Evolutionary conservation across 371 early-diverging fungal species (phyloP), one percentile per base, ranked within the genome.

Genomic region (Mucor saturninus): DNA sequence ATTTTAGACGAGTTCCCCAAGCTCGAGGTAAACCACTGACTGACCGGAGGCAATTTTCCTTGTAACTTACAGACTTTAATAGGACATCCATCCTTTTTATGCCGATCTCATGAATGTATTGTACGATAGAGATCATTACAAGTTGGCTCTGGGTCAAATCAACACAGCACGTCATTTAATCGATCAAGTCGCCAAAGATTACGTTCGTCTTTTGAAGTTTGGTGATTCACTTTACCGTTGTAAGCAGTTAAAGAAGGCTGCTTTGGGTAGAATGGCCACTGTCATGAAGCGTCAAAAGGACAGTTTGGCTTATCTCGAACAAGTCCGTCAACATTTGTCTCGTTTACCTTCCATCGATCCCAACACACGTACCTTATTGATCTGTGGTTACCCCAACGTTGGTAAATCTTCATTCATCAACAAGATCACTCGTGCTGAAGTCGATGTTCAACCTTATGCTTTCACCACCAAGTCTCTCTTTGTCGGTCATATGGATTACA

Each of bases 401-500:
- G 99, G 99, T 65, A 99, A 99, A 78, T 98, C 99, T 49, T 95
- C 95, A 60, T 99, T 99, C 81, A 98, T 99, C 90, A 99, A 99
- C 91, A 98, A 99, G 84, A 88, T 99, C 40, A 98, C 99, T 9
- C 90, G 98, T 69, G 99, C 99, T 30, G 97, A 99, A 72, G 99
- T 99, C 14, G 99, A 99, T 67, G 99, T 99, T 2, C 99, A 99
- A 80, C 99, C 99, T 15, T 99, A 99, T 79, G 99, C 99, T 31
- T 99, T 99, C 86, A 99, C 99, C 40, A 99, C 99, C 60, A 99
- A 99, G 84, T 96, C 95, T 13, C 86, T 99, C 64, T 99, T 98
- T 84, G 99, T 99, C 30, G 99, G 99, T 46, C 99, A 99, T 78
- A 99, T 99, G 98, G 99, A 99, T 80, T 99, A 99, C 91, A 95